Evolutionary conservation across 2,329 filamentous ascomycete genomes (phyloP).

Genomic region (Nannizziopsis barbatae): DNA sequence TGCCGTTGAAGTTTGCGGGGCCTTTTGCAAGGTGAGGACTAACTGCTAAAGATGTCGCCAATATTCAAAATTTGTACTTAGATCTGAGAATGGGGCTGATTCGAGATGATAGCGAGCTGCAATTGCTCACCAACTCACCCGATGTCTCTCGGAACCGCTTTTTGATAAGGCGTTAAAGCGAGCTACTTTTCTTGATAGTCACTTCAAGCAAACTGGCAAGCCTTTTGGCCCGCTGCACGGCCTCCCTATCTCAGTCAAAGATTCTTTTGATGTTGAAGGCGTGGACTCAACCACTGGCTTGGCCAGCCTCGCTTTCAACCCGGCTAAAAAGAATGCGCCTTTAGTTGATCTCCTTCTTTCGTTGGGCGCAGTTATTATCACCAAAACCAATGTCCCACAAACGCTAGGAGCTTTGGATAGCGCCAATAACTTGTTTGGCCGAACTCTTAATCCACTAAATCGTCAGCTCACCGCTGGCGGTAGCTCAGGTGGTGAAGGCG

Average conservation of each 20-base stretch:
- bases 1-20: slow-evolving; percentile 39
- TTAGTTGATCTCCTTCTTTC: slow-evolving; percentile 48
- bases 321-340: slow-evolving; percentile 45
- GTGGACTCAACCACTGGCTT: slow-evolving; percentile 48
- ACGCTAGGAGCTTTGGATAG: slow-evolving; percentile 46
- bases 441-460: slow-evolving; percentile 54
- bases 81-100: slow-evolving; percentile 4
- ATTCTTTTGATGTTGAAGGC: slow-evolving; percentile 39
- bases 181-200: slow-evolving; percentile 40
- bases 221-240: slow-evolving; percentile 51
- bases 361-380: slow-evolving; percentile 55
- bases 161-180: slow-evolving; percentile 40
- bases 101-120: slow-evolving; percentile 25
- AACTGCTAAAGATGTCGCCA: not conserved
- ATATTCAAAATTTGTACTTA: not conserved
- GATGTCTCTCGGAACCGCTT: slow-evolving; percentile 44
- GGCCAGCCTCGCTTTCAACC: slow-evolving; percentile 48
- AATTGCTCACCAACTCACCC: slow-evolving; percentile 33
- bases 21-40: slow-evolving; percentile 42
- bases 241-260: slow-evolving; percentile 45
- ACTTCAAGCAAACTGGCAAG: slow-evolving; percentile 30
- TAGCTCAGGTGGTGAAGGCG: slow-evolving; percentile 54
- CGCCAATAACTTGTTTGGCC: slow-evolving; percentile 51
- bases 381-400: slow-evolving; percentile 59
- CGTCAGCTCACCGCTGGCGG: slow-evolving; percentile 51